Base-by-base conservation (phyloP, 2,329 filamentous ascomycete species). In the Talaromyces sp. region DNA sequence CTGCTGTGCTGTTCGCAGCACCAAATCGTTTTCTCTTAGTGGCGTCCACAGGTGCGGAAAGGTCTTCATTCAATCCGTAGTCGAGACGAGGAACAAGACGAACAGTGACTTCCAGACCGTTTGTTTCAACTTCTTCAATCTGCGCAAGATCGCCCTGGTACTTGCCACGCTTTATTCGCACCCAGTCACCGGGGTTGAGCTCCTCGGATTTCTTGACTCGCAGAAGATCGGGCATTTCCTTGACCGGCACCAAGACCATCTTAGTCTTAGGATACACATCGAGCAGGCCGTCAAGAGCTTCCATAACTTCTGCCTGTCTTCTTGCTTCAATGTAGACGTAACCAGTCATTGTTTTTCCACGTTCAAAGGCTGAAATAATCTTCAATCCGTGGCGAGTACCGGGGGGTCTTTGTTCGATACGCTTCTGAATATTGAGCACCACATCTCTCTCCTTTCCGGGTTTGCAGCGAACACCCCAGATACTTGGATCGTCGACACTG, bases 161-260 rank as follows among this genome's bases (percentile, higher is more conserved):
- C 75, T 93, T 91, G 53, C 89, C 85, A 63, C 91, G 87, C 75
- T 88, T 89, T 69, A 98, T 88, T 69, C 95, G 92, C 61, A 98
- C 94, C 86, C 95, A 99, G 43, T 92, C 92, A 69, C 94, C 94
- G 10, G 90, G 91, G 71, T 95, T 88, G 38, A 99, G 83, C 29
- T 89, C 88, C 58, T 93, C 91, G 2, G 91, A 94, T 81, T 97
- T 97, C 67, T 88, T 89, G 31, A 96, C 92, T 61, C 93, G 88
- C 19, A 99, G 84, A n/a, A 99, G 85, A 78, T 98, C 95, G 1
- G 95, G 94, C 89, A 97, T 97, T 78, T 99, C 95, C 77, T 96
- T 96, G 73, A 98, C 93, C 58, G 95, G 92, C 49, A 99, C 92
- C 61, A 98, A 83, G 53, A 93, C 87, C 80, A 95, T 89, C 78